Base-by-base conservation (phyloP, 192 early-diverging fungal species). In the Diversispora eburnea region DNA sequence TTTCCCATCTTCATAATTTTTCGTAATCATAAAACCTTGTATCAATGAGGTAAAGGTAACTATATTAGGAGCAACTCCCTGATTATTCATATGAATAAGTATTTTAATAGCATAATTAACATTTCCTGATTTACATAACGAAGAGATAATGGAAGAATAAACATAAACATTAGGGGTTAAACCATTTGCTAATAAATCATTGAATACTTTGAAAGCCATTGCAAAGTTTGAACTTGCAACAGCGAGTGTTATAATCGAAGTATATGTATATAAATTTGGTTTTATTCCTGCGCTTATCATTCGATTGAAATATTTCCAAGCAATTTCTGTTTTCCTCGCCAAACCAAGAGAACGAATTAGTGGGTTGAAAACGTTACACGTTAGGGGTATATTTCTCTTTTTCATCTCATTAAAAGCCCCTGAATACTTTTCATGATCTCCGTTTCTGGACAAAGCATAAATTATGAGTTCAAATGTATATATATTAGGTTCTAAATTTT, bases 381-480 rank as follows among this genome's bases (percentile, higher is more conserved):
- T 47, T 65, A 65, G 20, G 8, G 42, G 63, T 8, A 47, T 45
- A 10, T 65, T 48, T 47, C 8, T 65, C 22, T 65, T 12, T 3
- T 12, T 10, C 63, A 65, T 65, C 20, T 65, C 63, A 48, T 12
- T 48, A 20, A 65, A 20, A 65, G 47, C 42, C 19, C 15, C 39
- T 15, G 6, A 47, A 47, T 17, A 17, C 5, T 47, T 65, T 48
- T 10, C 22, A 10, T 47, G 22, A 20, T 45, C 41, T 20, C 46
- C 5, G 8, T 20, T 65, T 48, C 20, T 65, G 45, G 25, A 65
- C 15, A 45, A 20, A 0, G n/a, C 63, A 65, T 65, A 42, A 48
- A 65, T 65, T 20, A 65, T 20, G 10, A 65, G 15, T 47, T 65
- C 63, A 47, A 46, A 65, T 20, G 63, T 65, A 65, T 22, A 65